Evolutionary conservation across 2,329 filamentous ascomycete genomes (phyloP).

Genomic region (Hortaea sp.): DNA sequence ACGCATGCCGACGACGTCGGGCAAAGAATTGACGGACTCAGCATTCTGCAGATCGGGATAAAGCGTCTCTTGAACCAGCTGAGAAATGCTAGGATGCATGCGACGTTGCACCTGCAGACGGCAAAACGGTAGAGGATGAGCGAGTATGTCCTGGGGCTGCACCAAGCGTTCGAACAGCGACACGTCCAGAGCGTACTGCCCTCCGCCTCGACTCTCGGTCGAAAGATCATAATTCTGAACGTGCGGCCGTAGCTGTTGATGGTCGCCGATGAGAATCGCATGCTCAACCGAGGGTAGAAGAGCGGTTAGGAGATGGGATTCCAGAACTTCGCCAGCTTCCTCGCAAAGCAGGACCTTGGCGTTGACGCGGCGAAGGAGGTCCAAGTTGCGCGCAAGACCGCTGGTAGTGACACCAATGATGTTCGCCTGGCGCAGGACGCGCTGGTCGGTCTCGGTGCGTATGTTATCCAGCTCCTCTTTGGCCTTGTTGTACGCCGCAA

Average conservation of each 20-base stretch:
- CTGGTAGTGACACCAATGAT: conserved; percentile 53
- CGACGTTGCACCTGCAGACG: conserved; percentile 49
- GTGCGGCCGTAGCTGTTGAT: conserved; percentile 50
- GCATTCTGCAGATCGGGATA: conserved; percentile 48
- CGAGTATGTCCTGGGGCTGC: neutral
- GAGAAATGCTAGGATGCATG: conserved; percentile 55
- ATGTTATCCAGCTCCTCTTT: conserved; percentile 16
- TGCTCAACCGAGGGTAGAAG: conserved; percentile 53
- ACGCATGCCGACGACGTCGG: conserved; percentile 44
- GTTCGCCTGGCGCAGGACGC: conserved; percentile 32
- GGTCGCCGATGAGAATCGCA: conserved; percentile 54
- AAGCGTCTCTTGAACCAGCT: conserved; percentile 46
- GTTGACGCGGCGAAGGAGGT: conserved; percentile 31
- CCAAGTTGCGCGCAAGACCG: conserved; percentile 44
- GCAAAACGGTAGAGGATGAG: conserved; percentile 16
- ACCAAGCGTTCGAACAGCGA: conserved; percentile 53
- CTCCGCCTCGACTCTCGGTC: conserved; percentile 42
- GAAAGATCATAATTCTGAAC: conserved; percentile 47
- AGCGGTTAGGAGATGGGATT: conserved; percentile 51
- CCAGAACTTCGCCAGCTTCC: conserved; percentile 59
- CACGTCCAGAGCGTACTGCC: conserved; percentile 41
- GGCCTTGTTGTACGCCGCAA: conserved; percentile 9
- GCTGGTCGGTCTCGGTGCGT: conserved; percentile 30
- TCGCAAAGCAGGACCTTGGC: conserved; percentile 33
- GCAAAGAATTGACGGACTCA: conserved; percentile 27